phyloP scores from a whole-genome alignment of 1,284 basidiomycete species.

The Dichomitus squalens region DNA sequence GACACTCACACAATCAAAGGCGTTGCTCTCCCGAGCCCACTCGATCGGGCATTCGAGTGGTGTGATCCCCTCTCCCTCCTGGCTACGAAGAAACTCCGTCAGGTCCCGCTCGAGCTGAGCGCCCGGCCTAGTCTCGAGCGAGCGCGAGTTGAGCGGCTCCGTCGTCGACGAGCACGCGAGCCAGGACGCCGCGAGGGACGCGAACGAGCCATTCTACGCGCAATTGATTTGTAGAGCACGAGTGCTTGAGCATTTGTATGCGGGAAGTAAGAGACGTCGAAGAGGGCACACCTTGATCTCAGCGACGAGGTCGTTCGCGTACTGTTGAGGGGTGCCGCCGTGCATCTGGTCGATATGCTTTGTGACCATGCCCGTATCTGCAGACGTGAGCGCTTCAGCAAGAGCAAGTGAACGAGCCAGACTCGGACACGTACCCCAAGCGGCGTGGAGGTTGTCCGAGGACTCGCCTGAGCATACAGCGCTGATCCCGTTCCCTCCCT shows the following conservation, averaged over 20 bases:
- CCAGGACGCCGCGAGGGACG: slow-evolving; percentile 42
- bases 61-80: slow-evolving; percentile 31
- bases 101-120: slow-evolving; percentile 4
- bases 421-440: slow-evolving; percentile 21
- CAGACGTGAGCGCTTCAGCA: slow-evolving; percentile 28
- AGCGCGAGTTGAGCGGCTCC: slow-evolving; percentile 26
- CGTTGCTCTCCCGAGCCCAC: slow-evolving; percentile 53
- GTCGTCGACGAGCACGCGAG: slow-evolving; percentile 47
- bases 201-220: slow-evolving; percentile 41
- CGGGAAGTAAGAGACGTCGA: background rate
- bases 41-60: slow-evolving; percentile 50
- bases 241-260: too few species aligned
- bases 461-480: slow-evolving; percentile 30
- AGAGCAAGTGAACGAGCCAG: too few species aligned
- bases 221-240: background rate
- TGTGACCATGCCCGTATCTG: slow-evolving; percentile 50
- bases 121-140: background rate
- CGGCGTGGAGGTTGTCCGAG: slow-evolving; percentile 51
- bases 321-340: slow-evolving; percentile 38
- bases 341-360: slow-evolving; percentile 44
- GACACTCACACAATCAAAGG: slow-evolving; percentile 50
- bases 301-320: slow-evolving; percentile 41
- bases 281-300: slow-evolving; percentile 35
- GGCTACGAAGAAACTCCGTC: slow-evolving; percentile 22
- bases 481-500: slow-evolving; percentile 31